These are phyloP conservation scores for Wickerhamiella occidentalis DNA, from an alignment of 805 yeast genomes.

Conservation along the genomic window DNA sequence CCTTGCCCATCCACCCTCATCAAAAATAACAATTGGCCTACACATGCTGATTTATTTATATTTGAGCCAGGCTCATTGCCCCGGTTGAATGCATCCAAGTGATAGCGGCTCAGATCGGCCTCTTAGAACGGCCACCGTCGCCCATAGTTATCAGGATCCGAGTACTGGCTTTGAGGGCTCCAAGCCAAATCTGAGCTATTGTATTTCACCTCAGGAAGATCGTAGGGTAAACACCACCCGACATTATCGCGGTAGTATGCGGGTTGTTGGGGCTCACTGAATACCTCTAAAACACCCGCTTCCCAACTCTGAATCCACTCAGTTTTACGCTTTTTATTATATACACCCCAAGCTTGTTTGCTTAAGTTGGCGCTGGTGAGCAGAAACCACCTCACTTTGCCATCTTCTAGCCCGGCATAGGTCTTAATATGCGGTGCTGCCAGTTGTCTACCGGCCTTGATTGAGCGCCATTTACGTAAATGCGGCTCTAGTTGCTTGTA, in stretches of 20 bases:
- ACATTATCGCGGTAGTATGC: background rate
- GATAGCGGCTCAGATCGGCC: too few relatives aligned
- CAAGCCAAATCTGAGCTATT: slow-evolving; percentile 37
- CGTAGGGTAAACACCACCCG: slow-evolving; percentile 40
- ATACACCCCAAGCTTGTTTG: slow-evolving; percentile 69
- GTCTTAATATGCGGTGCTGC: slow-evolving; percentile 60
- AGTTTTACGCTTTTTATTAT: slow-evolving; percentile 20
- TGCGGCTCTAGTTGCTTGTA: slow-evolving; percentile 33
- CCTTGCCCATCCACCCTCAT: too few relatives aligned
- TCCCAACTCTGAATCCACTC: slow-evolving; percentile 37
- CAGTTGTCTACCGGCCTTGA: slow-evolving; percentile 24
- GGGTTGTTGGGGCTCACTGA: background rate
- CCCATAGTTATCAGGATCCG: slow-evolving; percentile 10
- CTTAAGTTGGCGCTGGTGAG: slow-evolving; percentile 68
- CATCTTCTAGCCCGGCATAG: slow-evolving; percentile 38
- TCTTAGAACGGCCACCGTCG: background rate
- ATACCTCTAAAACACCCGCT: slow-evolving; percentile 37
- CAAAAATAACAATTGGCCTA: too few relatives aligned
- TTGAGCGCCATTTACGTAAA: slow-evolving; percentile 37
- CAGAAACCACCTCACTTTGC: slow-evolving; percentile 41
- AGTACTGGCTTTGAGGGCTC: slow-evolving; percentile 22
- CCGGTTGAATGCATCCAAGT: too few relatives aligned
- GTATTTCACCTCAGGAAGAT: slow-evolving; percentile 39
- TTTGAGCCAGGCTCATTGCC: too few relatives aligned
- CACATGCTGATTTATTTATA: too few relatives aligned